Evolutionary conservation across 345 rosid genomes (phyloP).

Genomic region (Populus simonii): DNA sequence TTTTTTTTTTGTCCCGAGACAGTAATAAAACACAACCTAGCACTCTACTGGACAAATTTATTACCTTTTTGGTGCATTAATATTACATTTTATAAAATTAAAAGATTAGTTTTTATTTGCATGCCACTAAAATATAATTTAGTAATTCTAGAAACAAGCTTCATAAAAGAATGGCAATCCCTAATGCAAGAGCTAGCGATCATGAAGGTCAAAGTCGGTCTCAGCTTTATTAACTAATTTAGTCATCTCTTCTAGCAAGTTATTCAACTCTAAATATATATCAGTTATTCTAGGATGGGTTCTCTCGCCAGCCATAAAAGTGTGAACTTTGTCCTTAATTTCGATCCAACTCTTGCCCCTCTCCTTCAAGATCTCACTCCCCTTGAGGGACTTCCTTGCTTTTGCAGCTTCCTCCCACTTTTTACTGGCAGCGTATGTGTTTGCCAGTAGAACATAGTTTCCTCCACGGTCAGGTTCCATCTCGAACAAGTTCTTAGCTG

Average conservation of each 20-base stretch:
- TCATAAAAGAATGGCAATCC: slow-evolving; percentile 80
- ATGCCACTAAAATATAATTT: slow-evolving; percentile 38
- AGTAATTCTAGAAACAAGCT: slow-evolving; percentile 49
- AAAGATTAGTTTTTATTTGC: too few relatives aligned
- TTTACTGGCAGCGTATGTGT: slow-evolving; percentile 54
- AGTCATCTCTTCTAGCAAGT: slow-evolving; percentile 46
- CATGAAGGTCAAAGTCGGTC: slow-evolving; percentile 50
- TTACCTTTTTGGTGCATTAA: too few relatives aligned
- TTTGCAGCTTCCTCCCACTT: slow-evolving; percentile 64
- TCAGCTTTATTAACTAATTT: slow-evolving; percentile 48
- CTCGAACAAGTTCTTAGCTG: slow-evolving; percentile 61
- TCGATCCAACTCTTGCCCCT: slow-evolving; percentile 84
- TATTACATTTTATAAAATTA: too few relatives aligned
- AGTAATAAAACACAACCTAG: too few relatives aligned
- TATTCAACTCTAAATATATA: slow-evolving; percentile 44
- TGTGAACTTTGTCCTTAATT: slow-evolving; percentile 57
- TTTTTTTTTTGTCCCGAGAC: too few relatives aligned
- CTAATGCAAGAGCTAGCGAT: slow-evolving; percentile 60
- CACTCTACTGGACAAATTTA: too few relatives aligned
- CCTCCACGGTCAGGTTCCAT: slow-evolving; percentile 78
- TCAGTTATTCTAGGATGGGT: slow-evolving; percentile 56
- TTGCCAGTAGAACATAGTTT: slow-evolving; percentile 64
- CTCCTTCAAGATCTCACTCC: slow-evolving; percentile 51
- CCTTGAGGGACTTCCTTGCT: slow-evolving; percentile 56
- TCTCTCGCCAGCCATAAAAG: slow-evolving; percentile 58